phyloP scores from a whole-genome alignment of 805 yeast species.

The Yamadazyma endophytica region DNA sequence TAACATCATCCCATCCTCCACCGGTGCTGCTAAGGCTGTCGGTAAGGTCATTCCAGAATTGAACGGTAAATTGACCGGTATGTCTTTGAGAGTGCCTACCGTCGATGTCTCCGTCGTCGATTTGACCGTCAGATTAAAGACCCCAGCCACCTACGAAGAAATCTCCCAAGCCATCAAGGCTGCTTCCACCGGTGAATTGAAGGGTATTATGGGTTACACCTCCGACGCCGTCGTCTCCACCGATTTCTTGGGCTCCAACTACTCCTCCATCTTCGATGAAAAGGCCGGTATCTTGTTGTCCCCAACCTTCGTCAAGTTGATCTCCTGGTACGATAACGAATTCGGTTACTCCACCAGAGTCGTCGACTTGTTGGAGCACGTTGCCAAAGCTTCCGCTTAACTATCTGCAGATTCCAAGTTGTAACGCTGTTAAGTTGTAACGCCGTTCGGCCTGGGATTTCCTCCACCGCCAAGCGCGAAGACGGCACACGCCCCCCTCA shows the following conservation, averaged over 20 bases:
- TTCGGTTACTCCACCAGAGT: constrained; percentile 96
- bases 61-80: constrained; percentile 91
- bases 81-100: constrained; percentile 93
- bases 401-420: constrained; percentile 14
- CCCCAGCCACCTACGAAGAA: constrained; percentile 75
- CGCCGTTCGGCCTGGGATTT: too few relatives aligned
- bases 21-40: constrained; percentile 98
- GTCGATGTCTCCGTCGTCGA: constrained; percentile 91
- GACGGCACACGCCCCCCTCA: too few relatives aligned
- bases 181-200: constrained; percentile 72
- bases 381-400: constrained; percentile 48
- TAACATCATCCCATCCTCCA: constrained; percentile 91
- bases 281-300: constrained; percentile 86
- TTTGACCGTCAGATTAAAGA: constrained; percentile 78
- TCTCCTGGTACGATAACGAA: constrained; percentile 96
- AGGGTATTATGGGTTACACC: constrained; percentile 86
- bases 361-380: constrained; percentile 80
- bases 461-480: too few relatives aligned
- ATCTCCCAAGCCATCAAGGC: constrained; percentile 72
- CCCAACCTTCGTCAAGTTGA: constrained; percentile 84
- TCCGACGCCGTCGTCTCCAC: constrained; percentile 89
- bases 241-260: constrained; percentile 79
- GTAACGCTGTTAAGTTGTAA: too few relatives aligned
- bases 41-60: constrained; percentile 91
- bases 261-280: constrained; percentile 88